Conservation (phyloP, 805 yeast species). For the Kregervanrija fluxuum region DNA sequence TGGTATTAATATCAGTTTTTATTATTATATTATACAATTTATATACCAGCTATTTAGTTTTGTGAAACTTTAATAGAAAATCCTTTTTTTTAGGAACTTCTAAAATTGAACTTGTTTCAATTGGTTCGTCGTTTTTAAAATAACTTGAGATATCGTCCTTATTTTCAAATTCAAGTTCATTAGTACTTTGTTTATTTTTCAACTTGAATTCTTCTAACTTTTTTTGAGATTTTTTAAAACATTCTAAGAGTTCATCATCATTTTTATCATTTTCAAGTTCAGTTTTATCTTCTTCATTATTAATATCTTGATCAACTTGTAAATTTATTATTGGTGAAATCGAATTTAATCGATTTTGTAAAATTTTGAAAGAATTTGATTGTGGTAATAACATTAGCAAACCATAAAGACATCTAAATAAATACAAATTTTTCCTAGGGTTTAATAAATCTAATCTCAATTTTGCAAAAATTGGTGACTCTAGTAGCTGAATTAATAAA, state of each 20-base stretch:
- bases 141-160: conserved; percentile 6
- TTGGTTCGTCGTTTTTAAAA: conserved; percentile 9
- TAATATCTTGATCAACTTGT: conserved; percentile 17
- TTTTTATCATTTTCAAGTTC: conserved; percentile 18
- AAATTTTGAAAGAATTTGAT: conserved; percentile 77
- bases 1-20: too few species aligned
- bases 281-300: conserved; percentile 19
- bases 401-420: conserved; percentile 86
- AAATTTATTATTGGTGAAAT: conserved; percentile 35
- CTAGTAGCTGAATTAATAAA: conserved; percentile 80
- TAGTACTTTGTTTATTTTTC: background rate
- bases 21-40: too few species aligned
- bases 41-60: too few species aligned
- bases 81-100: background rate
- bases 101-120: conserved; percentile 12
- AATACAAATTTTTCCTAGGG: conserved; percentile 72
- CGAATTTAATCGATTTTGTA: conserved; percentile 67
- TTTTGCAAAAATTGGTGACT: conserved; percentile 86
- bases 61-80: too few species aligned
- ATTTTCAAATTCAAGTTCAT: background rate
- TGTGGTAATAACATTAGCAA: conserved; percentile 91
- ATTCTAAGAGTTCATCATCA: conserved; percentile 31
- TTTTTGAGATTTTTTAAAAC: conserved; percentile 42
- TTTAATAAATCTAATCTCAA: conserved; percentile 82
- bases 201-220: conserved; percentile 20